phyloP scores from a whole-genome alignment of 139 green algal species.

The Chlamydomonas eustigma region DNA sequence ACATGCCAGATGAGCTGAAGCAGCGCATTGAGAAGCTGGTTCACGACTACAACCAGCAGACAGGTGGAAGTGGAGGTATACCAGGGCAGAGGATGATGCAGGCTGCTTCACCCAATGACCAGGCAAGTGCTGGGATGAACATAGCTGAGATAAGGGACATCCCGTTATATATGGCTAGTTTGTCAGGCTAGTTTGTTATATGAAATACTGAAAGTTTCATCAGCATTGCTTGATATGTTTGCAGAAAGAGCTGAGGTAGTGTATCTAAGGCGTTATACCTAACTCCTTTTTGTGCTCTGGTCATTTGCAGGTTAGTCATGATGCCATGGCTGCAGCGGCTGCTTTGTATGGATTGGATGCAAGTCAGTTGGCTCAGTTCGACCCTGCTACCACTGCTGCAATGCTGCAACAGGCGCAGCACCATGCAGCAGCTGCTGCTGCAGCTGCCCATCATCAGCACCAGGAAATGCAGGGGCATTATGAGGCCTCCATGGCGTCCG shows the following conservation, averaged over 20 bases:
- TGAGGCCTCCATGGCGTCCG: not conserved
- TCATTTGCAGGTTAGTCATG: not conserved
- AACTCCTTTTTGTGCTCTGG: not conserved
- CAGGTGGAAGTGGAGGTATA: not conserved
- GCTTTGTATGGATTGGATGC: not conserved
- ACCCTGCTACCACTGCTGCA: not conserved
- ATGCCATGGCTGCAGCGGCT: not conserved
- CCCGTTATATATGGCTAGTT: no score
- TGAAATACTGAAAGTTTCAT: no score
- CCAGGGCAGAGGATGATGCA: not conserved
- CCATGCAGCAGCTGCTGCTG: no score
- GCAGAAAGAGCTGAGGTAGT: no score
- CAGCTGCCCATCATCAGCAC: no score
- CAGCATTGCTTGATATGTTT: no score
- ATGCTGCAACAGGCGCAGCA: not conserved
- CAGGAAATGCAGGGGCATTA: not conserved
- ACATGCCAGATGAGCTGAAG: conserved; percentile 19
- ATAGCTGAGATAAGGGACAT: no score
- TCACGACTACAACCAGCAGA: conserved; percentile 6
- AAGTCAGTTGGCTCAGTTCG: not conserved
- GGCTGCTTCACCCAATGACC: not conserved
- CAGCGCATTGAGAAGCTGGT: conserved; percentile 14
- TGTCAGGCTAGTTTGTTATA: no score
- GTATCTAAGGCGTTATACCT: not conserved
- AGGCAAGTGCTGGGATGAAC: not conserved